Evolutionary conservation across 495 filamentous ascomycete genomes (phyloP).

Genomic region (Neurospora pannonica): DNA sequence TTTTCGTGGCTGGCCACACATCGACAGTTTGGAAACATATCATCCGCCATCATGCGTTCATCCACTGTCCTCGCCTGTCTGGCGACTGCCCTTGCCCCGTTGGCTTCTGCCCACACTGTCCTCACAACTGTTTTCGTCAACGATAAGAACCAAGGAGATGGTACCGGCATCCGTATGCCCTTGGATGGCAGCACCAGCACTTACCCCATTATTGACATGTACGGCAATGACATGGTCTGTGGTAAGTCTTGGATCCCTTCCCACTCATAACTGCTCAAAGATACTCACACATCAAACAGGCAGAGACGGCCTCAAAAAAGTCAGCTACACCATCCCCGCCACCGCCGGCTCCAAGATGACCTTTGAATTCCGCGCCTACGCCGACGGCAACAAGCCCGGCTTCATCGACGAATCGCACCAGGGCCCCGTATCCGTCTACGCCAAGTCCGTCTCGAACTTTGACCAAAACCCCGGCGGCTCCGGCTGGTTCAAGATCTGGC

Average conservation of each 20-base stretch:
- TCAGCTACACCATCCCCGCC: constrained; percentile 49
- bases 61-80: constrained; percentile 14
- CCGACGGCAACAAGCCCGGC: constrained; percentile 45
- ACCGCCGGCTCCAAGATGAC: constrained; percentile 45
- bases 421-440: constrained; percentile 63
- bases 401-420: constrained; percentile 54
- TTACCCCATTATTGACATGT: constrained; percentile 42
- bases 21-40: background rate
- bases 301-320: constrained; percentile 44
- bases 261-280: background rate
- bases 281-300: constrained; percentile 27
- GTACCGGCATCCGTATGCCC: constrained; percentile 59
- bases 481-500: constrained; percentile 77
- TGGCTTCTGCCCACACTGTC: constrained; percentile 49
- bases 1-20: constrained; percentile 4
- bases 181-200: constrained; percentile 38
- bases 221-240: constrained; percentile 57
- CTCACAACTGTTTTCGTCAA: constrained; percentile 60
- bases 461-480: constrained; percentile 38
- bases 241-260: constrained; percentile 33
- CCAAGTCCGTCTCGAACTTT: constrained; percentile 50
- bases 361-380: constrained; percentile 53
- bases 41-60: constrained; percentile 15
- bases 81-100: constrained; percentile 19
- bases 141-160: constrained; percentile 56